Base-by-base conservation (phyloP, 345 rosid genomes). In the Sisymbrium irio region DNA sequence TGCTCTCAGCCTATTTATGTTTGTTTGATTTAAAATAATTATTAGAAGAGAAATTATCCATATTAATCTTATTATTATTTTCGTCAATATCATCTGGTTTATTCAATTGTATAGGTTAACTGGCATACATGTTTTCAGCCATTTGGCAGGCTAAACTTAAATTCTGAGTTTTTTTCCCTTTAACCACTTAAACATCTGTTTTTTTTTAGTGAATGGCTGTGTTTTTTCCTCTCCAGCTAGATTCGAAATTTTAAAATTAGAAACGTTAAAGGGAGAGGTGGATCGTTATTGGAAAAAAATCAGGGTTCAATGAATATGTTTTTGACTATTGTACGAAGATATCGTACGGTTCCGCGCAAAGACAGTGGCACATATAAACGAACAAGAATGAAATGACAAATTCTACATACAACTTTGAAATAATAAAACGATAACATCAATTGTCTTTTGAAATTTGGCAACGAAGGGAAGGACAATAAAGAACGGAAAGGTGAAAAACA, bases 401-500 rank as follows among this genome's bases (percentile, higher is more conserved):
- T 59, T 60, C 25, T 15, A 51, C 57, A 25, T 27, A 41, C 63
- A 58, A 19, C 46, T 60, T 75, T 60, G 9, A 50, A 67, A 67
- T 67, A 35, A 54, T 54, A 7, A 57, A 56, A 40, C 62, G 33
- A 76, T 25, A 53, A 14, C 51, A 76, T 69, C 79, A 62, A 61
- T 62, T 69, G 50, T 69, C 59, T 69, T 76, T 69, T 69, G 70
- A 76, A 73, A 14, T 35, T 75, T 62, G 50, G 75, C 62, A 53
- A 53, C 51, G 18, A 76, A 35, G 63, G 27, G 7, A 61, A 69
- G 41, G 70, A 62, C 69, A 53, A 44, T 36, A 68, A 58, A 75
- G 62, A 47, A 75, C 78, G 78, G 69, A 76, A 69, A 76, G 58
- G 64, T 27, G 9, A 61, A 22, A 20, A 20, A 30, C 14, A 67